Percentiles rank a stretch among this genome's conserved stretches.
phyloP scores from a whole-genome alignment of 768 basidiomycete species.

The Pisolithus sp. region DNA sequence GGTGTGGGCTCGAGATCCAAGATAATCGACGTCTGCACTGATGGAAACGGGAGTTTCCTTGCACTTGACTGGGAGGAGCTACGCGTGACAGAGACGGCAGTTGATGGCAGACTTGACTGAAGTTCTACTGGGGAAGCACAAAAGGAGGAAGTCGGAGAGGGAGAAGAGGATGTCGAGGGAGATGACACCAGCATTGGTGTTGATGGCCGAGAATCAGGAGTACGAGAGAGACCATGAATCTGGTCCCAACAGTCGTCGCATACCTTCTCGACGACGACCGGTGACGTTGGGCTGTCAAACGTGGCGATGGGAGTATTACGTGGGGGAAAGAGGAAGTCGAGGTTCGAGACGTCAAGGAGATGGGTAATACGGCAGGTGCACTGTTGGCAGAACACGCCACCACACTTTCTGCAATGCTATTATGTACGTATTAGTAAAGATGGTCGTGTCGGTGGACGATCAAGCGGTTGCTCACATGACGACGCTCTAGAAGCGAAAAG shows the following conservation, averaged over 20 bases:
- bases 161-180: conserved; percentile 22
- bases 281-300: conserved; percentile 56
- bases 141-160: conserved; percentile 30
- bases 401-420: conserved; percentile 82
- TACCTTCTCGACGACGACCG: conserved; percentile 53
- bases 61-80: conserved; percentile 26
- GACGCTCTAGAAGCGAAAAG: conserved; percentile 67
- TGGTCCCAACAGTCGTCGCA: conserved; percentile 77
- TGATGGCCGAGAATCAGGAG: conserved; percentile 34
- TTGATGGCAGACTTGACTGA: conserved; percentile 13
- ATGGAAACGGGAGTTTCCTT: conserved; percentile 21
- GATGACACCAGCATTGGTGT: conserved; percentile 34
- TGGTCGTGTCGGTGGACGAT: neutral
- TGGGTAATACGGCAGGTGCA: conserved; percentile 56
- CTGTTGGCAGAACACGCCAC: conserved; percentile 63
- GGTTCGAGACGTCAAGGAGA: conserved; percentile 67
- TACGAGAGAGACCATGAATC: conserved; percentile 50
- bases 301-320: conserved; percentile 52
- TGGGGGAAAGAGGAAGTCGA: conserved; percentile 67
- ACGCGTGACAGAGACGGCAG: conserved; percentile 15
- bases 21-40: conserved; percentile 11
- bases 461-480: conserved; percentile 49
- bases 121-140: conserved; percentile 29
- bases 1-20: conserved; percentile 22
- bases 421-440: conserved; percentile 16